Conservation (phyloP, 2,329 filamentous ascomycete species). For the Apiospora koreana region DNA sequence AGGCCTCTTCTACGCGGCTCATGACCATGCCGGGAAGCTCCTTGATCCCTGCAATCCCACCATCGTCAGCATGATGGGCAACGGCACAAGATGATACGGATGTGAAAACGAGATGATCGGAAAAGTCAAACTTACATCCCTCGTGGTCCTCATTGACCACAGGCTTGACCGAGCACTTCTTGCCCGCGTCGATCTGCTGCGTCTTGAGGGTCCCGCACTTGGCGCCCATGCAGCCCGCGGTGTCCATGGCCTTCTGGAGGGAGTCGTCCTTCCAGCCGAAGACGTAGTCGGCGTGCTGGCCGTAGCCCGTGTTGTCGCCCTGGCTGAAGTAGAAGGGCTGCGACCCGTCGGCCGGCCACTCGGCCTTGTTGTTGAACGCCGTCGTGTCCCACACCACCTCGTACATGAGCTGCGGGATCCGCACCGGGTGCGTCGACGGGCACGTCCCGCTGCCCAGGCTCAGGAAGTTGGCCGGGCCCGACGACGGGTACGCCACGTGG, state of each 20-base stretch:
- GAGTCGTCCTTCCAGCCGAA: conserved; percentile 19
- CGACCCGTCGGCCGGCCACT: conserved; percentile 33
- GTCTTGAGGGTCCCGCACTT: conserved; percentile 15
- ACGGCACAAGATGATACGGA: too few relatives aligned
- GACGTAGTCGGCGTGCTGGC: conserved; percentile 19
- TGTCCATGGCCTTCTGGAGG: conserved; percentile 17
- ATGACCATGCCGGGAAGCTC: background rate
- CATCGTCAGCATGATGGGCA: background rate
- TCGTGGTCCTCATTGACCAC: conserved; percentile 25
- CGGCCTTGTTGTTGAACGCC: conserved; percentile 27
- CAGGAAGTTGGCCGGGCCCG: conserved; percentile 32
- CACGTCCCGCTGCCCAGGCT: conserved; percentile 51
- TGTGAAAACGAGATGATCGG: background rate
- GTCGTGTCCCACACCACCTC: conserved; percentile 55
- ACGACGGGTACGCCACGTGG: conserved; percentile 55
- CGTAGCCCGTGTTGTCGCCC: conserved; percentile 22
- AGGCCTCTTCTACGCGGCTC: background rate
- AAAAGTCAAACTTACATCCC: conserved; percentile 8
- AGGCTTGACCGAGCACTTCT: conserved; percentile 19
- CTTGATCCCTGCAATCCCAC: background rate
- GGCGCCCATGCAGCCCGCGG: conserved; percentile 13
- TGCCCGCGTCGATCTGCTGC: conserved; percentile 13
- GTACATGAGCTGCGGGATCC: conserved; percentile 60
- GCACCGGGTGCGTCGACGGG: conserved; percentile 51
- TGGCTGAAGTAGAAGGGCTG: conserved; percentile 33